These are phyloP conservation scores for Termitomyces sp. DNA, from an alignment of 768 basidiomycete genomes.

Conservation along the genomic window DNA sequence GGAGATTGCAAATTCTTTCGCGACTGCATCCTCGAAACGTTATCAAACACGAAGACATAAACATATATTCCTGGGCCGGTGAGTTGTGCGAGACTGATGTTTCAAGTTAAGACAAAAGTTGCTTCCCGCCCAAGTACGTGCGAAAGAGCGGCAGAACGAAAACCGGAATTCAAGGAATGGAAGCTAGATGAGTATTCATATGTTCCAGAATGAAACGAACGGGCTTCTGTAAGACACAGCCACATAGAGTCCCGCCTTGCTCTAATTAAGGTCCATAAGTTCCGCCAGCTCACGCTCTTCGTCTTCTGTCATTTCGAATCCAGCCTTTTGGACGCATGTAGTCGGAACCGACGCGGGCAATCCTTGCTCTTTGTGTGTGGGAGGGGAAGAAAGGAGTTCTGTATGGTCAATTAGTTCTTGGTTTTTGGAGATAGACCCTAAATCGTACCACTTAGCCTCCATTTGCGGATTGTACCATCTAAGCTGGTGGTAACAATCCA, in stretches of 20 bases:
- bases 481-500: conserved; percentile 84
- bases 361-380: conserved; percentile 6
- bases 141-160: conserved; percentile 40
- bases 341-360: conserved; percentile 6
- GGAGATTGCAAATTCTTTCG: conserved; percentile 28
- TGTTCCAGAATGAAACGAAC: conserved; percentile 38
- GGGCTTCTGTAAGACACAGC: not conserved
- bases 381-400: conserved; percentile 38
- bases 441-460: conserved; percentile 63
- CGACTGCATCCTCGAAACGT: conserved; percentile 35
- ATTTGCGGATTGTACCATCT: conserved; percentile 84
- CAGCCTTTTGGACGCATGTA: conserved; percentile 11
- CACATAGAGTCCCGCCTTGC: not conserved
- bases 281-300: conserved; percentile 89
- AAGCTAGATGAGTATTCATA: conserved; percentile 43
- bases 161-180: conserved; percentile 39
- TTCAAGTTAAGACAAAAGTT: conserved; percentile 36
- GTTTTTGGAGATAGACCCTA: not conserved
- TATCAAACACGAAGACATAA: conserved; percentile 29
- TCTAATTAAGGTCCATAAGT: conserved; percentile 39
- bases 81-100: conserved; percentile 35
- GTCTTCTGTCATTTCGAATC: conserved; percentile 67
- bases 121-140: conserved; percentile 39
- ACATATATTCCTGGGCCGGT: conserved; percentile 43
- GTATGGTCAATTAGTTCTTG: not conserved